Evolutionary conservation across 164 flowering plant genomes (phyloP), one percentile per base, ranked within the genome.

Genomic region (Taxillus chinensis): DNA sequence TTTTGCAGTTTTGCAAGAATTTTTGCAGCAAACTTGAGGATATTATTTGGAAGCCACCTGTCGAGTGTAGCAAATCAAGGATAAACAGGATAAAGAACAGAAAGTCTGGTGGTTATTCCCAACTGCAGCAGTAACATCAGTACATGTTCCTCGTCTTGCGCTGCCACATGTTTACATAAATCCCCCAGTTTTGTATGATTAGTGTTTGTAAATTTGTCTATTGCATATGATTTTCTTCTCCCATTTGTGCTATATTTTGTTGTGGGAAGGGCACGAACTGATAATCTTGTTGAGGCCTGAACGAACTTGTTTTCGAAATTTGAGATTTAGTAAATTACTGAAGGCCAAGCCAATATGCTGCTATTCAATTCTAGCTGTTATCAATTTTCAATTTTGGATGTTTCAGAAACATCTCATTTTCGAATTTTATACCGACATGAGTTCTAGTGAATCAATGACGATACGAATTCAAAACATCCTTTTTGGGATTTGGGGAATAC

Each of bases 11-110:
- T 66, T 90, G 85, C 85, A 83, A 85, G 76, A 86, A 68, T 52
- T 93, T 93, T 52, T 86, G 83, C 61, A 43, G 76, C 77, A 90
- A 93, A 62, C 96, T 93, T 40, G 96, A 93, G 3, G 98, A 93
- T 64, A 86, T 90, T 64, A 86, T 90, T 41, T 93, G 98, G 98
- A 86, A 80, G 58, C 89, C 88, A 57, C 81, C 81, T 3, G 64
- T 61, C 41, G 98, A 84, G 67, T 65, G 78, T 4, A 62, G 72
- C 74, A 83, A 75, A 69, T 72, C 86, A 39, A 77, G 81, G 71
- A 67, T 73, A 39, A 61, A 76, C 61, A 89, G 76, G 71, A 68
- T 73, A 0, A 79, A 70, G 65, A 79, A 81, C 59, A 82, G 74
- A 67, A 78, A 60, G 61, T 51, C 0, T 14, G n/a, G 54, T 51